These are phyloP conservation scores for Symbiodinium pilosum DNA, from an alignment of 73 alveolate genomes.

Conservation along the genomic window DNA sequence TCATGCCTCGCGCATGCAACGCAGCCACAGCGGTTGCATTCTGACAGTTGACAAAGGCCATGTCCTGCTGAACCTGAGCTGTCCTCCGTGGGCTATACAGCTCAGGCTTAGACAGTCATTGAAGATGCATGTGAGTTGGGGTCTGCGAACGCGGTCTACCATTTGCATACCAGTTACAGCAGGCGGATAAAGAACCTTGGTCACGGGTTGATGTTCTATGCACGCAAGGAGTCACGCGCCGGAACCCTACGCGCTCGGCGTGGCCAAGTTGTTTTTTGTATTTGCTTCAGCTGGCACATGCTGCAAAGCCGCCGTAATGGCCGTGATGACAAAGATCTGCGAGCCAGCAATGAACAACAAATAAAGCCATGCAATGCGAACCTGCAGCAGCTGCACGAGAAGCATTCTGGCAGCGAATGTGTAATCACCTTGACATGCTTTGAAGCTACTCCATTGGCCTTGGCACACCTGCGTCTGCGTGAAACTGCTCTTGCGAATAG, in stretches of 20 bases:
- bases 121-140: neutral
- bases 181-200: neutral
- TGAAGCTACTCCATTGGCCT: no score
- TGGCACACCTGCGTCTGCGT: no score
- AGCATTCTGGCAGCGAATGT: no score
- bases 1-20: slow-evolving; percentile 17
- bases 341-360: slow-evolving; percentile 73
- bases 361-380: slow-evolving; percentile 91
- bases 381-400: no score
- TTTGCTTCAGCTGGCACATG: neutral
- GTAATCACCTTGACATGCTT: no score
- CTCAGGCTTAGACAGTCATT: neutral
- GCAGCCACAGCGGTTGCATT: slow-evolving; percentile 70
- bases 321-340: slow-evolving; percentile 75
- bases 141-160: no score
- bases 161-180: neutral
- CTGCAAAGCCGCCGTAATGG: slow-evolving; percentile 54
- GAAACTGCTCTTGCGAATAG: no score
- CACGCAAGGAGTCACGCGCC: no score
- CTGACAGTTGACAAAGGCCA: slow-evolving; percentile 50
- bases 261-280: neutral
- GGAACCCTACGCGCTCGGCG: neutral
- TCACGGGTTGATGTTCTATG: no score
- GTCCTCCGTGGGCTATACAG: neutral
- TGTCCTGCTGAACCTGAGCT: slow-evolving; percentile 41